Base-by-base conservation (phyloP, 116 monocot genomes). In the Phalaenopsis hybrid region DNA sequence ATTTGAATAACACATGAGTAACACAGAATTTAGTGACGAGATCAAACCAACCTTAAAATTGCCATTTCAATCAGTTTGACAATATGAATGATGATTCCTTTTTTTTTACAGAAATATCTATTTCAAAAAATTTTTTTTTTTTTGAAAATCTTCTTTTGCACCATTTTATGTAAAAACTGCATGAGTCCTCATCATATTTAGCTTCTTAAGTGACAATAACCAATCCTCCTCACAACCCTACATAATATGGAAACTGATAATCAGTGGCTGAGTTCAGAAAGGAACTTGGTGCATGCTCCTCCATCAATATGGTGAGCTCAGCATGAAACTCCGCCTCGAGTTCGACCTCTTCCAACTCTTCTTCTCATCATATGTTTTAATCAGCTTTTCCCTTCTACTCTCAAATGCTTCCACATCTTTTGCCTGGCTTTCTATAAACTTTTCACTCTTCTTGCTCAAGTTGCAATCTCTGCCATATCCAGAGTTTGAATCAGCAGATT, bases 391-490 rank as follows among this genome's bases (percentile, higher is more conserved):
- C 45, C 85, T 83, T 61, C 81, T 83, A 0, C 63, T 67, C 76
- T 79, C 85, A 80, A 90, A 90, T 41, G 81, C 85, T 25, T 83
- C 74, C 1, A 83, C 85, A 13, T 79, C 87, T 76, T 83, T 87
- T 34, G 68, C 85, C 52, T 83, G 0, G 31, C 31, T 31, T 31
- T 31, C 31, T 31, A 31, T 0, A 31, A 31, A 31, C 31, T 31
- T 31, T 31, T 31, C 31, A 31, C 31, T 31, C 31, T 31, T 31
- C 31, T 31, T 85, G 81, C 90, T 88, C 28, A 61, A 77, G 45
- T 21, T 78, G 7, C 76, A 77, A 78, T 96, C 94, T 76, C 91
- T 86, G 44, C 82, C 83, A 51, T 79, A 85, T 82, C 86, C 90
- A 84, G 82, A 80, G 45, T 79, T 74, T 6, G 82, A 50, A 69